These are phyloP conservation scores for Grammothele lineata DNA, from an alignment of 768 basidiomycete genomes.

Conservation along the genomic window DNA sequence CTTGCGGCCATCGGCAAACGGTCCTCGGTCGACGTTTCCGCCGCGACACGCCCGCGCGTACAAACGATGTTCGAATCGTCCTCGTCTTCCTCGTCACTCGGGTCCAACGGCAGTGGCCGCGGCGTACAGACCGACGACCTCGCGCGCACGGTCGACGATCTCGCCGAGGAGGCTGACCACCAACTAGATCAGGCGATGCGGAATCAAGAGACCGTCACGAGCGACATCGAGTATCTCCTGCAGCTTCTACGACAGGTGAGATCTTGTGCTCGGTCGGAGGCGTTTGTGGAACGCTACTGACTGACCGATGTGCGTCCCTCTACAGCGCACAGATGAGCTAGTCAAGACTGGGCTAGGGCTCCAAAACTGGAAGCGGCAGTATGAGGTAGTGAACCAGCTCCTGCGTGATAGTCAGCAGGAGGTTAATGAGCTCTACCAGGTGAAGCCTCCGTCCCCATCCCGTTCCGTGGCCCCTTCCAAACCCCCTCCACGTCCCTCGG, in stretches of 20 bases:
- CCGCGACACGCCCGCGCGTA: conserved; percentile 44
- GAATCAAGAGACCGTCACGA: conserved; percentile 52
- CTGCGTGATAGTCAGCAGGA: conserved; percentile 76
- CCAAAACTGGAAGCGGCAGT: conserved; percentile 65
- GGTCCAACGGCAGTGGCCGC: conserved; percentile 25
- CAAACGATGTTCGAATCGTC: conserved; percentile 31
- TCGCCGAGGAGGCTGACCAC: conserved; percentile 55
- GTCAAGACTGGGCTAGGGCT: conserved; percentile 46
- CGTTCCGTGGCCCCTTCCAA: too few species aligned
- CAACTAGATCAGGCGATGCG: conserved; percentile 47
- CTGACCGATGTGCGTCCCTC: too few species aligned
- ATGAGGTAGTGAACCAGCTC: conserved; percentile 74
- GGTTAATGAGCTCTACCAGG: conserved; percentile 93
- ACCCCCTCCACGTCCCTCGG: too few species aligned
- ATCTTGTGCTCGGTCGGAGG: too few species aligned
- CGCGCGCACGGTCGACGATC: conserved; percentile 45
- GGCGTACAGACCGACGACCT: conserved; percentile 33
- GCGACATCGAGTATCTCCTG: conserved; percentile 44
- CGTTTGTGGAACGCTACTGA: too few species aligned
- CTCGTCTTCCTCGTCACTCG: conserved; percentile 18
- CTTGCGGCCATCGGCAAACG: conserved; percentile 63
- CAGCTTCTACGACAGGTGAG: conserved; percentile 57
- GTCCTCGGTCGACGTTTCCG: conserved; percentile 38
- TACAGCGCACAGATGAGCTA: conserved; percentile 1
- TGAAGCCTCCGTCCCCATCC: conserved; percentile 28